phyloP scores from a whole-genome alignment of 768 basidiomycete genomes.

The Lactarius evosmus region DNA sequence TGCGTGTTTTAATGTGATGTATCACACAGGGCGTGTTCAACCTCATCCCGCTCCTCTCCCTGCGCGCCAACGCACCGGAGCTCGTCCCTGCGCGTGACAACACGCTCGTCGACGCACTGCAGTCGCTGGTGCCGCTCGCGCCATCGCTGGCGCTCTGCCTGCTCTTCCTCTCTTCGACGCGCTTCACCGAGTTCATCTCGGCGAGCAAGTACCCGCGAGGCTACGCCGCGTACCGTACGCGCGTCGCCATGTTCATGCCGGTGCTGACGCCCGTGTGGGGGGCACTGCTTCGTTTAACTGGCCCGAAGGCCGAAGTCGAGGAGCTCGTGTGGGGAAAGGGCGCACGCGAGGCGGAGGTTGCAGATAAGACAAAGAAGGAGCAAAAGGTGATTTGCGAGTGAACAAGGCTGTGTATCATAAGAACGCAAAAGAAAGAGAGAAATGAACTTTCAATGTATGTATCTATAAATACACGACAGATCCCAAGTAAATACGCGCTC shows the following conservation, averaged over 20 bases:
- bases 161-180: constrained; percentile 76
- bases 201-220: constrained; percentile 63
- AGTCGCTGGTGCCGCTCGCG: constrained; percentile 39
- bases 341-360: constrained; percentile 27
- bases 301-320: constrained; percentile 40
- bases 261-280: constrained; percentile 46
- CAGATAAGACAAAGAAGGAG: constrained; percentile 30
- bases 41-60: constrained; percentile 58
- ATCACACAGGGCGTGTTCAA: constrained; percentile 58
- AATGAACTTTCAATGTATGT: neutral
- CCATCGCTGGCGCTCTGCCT: constrained; percentile 61
- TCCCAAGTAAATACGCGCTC: constrained; percentile 1
- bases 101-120: constrained; percentile 30
- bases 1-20: neutral
- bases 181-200: constrained; percentile 80
- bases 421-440: neutral
- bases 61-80: constrained; percentile 30
- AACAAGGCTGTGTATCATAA: neutral
- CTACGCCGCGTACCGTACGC: constrained; percentile 68
- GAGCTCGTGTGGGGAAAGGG: constrained; percentile 42
- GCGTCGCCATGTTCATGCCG: constrained; percentile 80
- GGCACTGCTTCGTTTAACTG: constrained; percentile 38
- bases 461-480: constrained; percentile 8
- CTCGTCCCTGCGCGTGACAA: constrained; percentile 28
- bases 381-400: neutral